Percentiles rank a stretch among this genome's conserved stretches.
Evolutionary conservation across 768 basidiomycete genomes (phyloP).

Genomic region (Fomitopsis pulvina): DNA sequence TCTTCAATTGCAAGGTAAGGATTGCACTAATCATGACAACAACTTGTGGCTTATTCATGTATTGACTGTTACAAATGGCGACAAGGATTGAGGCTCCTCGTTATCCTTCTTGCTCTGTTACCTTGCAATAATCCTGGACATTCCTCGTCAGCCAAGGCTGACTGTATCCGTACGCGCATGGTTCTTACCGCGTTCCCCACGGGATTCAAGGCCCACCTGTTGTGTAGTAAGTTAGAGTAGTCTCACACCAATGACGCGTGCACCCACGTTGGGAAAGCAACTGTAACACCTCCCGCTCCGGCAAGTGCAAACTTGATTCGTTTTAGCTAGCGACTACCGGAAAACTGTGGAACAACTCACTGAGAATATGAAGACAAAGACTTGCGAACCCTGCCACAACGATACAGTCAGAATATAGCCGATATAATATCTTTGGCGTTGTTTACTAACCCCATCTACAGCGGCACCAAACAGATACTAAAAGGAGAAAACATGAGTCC

Average conservation of each 20-base stretch:
- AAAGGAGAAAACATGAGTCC: background rate
- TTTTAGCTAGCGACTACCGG: background rate
- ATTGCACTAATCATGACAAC: too few species aligned
- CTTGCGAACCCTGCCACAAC: background rate
- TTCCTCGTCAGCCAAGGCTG: too few species aligned
- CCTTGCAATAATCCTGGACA: too few species aligned
- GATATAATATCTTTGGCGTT: background rate
- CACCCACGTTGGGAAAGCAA: background rate
- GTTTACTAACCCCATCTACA: conserved; percentile 1
- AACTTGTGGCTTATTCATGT: too few species aligned
- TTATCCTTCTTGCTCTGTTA: too few species aligned
- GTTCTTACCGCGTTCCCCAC: background rate
- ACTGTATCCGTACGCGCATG: too few species aligned
- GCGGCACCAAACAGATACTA: conserved; percentile 3
- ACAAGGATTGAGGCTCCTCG: too few species aligned
- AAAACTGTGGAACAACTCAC: background rate
- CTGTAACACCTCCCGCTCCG: background rate
- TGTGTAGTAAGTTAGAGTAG: background rate
- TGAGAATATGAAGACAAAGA: conserved; percentile 4
- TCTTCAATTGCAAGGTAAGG: too few species aligned
- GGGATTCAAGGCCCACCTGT: background rate
- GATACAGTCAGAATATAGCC: background rate
- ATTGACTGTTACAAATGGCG: too few species aligned
- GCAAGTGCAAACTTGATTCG: conserved; percentile 1
- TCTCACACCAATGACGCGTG: background rate